phyloP scores from a whole-genome alignment of 768 basidiomycete genomes.

The Cubamyces lactineus region DNA sequence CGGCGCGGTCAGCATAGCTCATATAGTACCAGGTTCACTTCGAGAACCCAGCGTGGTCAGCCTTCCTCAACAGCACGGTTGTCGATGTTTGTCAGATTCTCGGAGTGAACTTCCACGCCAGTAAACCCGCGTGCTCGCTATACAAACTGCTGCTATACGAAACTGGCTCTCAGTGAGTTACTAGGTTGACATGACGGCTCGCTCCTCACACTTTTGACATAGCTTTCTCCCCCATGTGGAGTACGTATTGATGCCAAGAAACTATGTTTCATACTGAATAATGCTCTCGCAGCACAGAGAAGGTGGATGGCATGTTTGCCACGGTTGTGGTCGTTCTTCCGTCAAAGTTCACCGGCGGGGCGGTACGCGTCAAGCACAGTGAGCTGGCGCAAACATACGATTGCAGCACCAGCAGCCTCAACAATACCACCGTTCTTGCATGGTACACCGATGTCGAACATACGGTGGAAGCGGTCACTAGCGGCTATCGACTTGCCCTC shows the following conservation, averaged over 20 bases:
- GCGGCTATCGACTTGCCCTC: constrained; percentile 53
- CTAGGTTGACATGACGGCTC: neutral
- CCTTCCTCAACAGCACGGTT: constrained; percentile 38
- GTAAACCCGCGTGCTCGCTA: constrained; percentile 42
- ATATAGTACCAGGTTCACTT: constrained; percentile 37
- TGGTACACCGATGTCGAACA: constrained; percentile 60
- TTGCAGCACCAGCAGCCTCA: constrained; percentile 35
- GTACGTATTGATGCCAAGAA: constrained; percentile 35
- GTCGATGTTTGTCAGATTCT: constrained; percentile 39
- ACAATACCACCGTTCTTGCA: constrained; percentile 43
- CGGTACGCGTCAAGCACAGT: constrained; percentile 47
- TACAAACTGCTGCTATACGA: constrained; percentile 55
- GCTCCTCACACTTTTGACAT: constrained; percentile 7
- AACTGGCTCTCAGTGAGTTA: constrained; percentile 50
- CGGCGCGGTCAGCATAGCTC: neutral
- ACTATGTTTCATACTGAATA: neutral
- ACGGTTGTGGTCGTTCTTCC: constrained; percentile 52
- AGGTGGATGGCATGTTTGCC: constrained; percentile 53
- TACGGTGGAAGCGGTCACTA: constrained; percentile 51
- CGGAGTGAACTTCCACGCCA: constrained; percentile 38
- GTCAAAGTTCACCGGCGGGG: constrained; percentile 49
- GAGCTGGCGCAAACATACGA: constrained; percentile 41
- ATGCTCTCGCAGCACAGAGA: constrained; percentile 44
- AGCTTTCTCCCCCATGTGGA: constrained; percentile 52
- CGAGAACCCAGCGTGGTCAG: constrained; percentile 44